These are phyloP conservation scores for Capsella rubella DNA, from an alignment of 441 rosid species.

Conservation along the genomic window DNA sequence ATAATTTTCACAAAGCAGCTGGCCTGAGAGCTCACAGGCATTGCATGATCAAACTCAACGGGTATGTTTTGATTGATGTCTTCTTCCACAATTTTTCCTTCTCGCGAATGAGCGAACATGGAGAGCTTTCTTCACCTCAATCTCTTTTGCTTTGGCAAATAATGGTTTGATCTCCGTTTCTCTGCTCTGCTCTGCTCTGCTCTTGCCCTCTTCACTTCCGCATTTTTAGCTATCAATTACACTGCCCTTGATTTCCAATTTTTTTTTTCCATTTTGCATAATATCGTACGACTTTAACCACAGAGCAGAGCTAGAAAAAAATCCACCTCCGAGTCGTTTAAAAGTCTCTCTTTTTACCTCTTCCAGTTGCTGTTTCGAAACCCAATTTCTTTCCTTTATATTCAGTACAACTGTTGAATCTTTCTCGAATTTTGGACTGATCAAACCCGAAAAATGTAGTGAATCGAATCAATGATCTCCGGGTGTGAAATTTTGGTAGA, in stretches of 20 bases:
- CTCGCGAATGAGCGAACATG: neutral
- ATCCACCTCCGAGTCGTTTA: neutral
- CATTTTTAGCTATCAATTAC: neutral
- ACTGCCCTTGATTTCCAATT: neutral
- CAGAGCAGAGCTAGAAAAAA: neutral
- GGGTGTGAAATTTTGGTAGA: too few relatives aligned
- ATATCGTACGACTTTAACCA: neutral
- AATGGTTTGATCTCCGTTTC: slow-evolving; percentile 4
- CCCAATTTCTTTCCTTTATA: too few relatives aligned
- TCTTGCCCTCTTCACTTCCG: neutral
- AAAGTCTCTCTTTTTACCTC: neutral
- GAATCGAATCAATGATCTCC: too few relatives aligned
- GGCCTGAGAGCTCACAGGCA: slow-evolving; percentile 30
- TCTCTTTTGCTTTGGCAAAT: neutral
- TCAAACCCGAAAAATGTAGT: too few relatives aligned
- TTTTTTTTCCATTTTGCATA: neutral
- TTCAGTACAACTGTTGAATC: too few relatives aligned
- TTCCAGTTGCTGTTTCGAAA: too few relatives aligned
- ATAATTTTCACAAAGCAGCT: slow-evolving; percentile 17
- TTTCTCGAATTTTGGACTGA: too few relatives aligned
- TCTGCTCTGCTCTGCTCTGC: slow-evolving; percentile 13
- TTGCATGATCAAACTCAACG: slow-evolving; percentile 36
- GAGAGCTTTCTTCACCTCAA: neutral
- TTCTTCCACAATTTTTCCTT: neutral
- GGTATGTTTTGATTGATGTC: slow-evolving; percentile 24